Percentiles rank a stretch among this genome's conserved stretches.
phyloP scores from a whole-genome alignment of 192 early-diverging fungal species.

The Thamnidium elegans region DNA sequence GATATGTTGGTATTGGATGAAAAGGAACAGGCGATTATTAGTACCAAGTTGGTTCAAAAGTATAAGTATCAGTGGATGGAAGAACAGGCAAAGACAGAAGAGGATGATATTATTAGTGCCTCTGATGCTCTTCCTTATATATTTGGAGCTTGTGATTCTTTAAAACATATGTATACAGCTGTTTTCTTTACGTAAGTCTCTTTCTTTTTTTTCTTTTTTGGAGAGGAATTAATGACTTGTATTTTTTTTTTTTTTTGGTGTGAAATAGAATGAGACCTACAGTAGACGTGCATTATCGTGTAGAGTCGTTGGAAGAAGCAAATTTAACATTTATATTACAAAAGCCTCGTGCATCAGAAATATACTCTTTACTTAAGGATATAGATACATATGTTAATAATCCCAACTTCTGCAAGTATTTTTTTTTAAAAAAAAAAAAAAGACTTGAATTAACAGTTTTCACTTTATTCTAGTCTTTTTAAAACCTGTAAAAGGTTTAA shows the following conservation, averaged over 20 bases:
- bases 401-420: conserved; percentile 10
- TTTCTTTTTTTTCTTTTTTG: not conserved
- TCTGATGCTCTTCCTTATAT: not conserved
- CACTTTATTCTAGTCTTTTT: not conserved
- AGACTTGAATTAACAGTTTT: not conserved
- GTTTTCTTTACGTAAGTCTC: conserved; percentile 4
- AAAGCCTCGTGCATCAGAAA: not conserved
- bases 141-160: not conserved
- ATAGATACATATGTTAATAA: conserved; percentile 6
- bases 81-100: conserved; percentile 7
- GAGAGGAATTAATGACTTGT: not conserved
- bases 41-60: not conserved
- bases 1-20: not conserved
- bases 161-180: not conserved
- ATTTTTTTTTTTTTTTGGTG: not conserved
- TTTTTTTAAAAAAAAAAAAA: not conserved
- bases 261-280: conserved; percentile 2
- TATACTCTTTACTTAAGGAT: not conserved
- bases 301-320: not conserved
- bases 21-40: not conserved
- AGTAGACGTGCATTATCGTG: conserved; percentile 7
- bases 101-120: not conserved
- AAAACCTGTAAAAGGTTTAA: conserved; percentile 4
- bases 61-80: conserved; percentile 17
- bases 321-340: not conserved